These are phyloP conservation scores for Phyllosticta paracitricarpa DNA, from an alignment of 2,329 filamentous ascomycete genomes.

Conservation along the genomic window DNA sequence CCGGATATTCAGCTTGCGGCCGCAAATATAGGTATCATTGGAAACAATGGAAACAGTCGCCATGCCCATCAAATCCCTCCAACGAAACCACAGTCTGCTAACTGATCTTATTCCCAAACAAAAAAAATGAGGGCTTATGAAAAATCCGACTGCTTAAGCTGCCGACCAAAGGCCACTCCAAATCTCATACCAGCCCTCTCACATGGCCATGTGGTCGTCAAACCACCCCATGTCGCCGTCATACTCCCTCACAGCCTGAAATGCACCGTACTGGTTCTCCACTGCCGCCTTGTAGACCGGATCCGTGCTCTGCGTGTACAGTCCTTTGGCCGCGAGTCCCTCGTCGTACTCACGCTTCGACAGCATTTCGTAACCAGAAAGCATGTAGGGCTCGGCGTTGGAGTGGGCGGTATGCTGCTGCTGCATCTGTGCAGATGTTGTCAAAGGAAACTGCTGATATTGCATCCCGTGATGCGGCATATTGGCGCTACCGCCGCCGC, in stretches of 20 bases:
- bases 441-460: neutral
- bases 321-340: conserved; percentile 17
- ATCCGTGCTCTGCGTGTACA: conserved; percentile 52
- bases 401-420: conserved; percentile 11
- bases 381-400: conserved; percentile 73
- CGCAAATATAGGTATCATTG: neutral
- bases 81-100: neutral
- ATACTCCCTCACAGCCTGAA: conserved; percentile 43
- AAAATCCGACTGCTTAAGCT: neutral
- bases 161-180: neutral
- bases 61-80: neutral
- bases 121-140: neutral
- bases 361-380: conserved; percentile 65
- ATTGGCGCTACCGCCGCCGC: neutral
- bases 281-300: conserved; percentile 57
- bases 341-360: conserved; percentile 53
- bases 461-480: neutral
- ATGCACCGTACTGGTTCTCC: conserved; percentile 60
- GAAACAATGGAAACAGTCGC: neutral
- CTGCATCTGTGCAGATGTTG: neutral
- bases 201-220: conserved; percentile 33
- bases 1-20: neutral
- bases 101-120: neutral
- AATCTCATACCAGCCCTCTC: neutral
- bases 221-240: conserved; percentile 28